Percentiles rank a stretch among this genome's conserved stretches.
These are phyloP conservation scores for Marasmius fiardii DNA, from an alignment of 1,284 basidiomycete species.

Conservation along the genomic window DNA sequence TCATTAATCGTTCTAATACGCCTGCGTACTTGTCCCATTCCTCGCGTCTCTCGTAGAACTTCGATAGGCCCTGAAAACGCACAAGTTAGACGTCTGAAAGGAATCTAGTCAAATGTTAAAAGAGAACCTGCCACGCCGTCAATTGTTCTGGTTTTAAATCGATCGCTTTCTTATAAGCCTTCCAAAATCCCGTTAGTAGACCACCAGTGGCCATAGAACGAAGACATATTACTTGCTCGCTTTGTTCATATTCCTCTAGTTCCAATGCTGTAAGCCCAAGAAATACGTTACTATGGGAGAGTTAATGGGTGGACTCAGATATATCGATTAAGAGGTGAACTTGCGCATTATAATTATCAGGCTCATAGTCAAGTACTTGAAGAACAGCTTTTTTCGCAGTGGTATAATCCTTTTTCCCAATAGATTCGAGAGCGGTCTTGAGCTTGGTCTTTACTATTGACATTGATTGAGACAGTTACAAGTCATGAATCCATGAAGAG, in stretches of 20 bases:
- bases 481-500: too few relatives aligned
- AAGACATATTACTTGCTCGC: constrained; percentile 72
- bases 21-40: constrained; percentile 62
- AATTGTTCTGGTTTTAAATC: constrained; percentile 59
- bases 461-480: constrained; percentile 2
- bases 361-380: constrained; percentile 68
- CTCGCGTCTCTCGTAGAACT: constrained; percentile 64
- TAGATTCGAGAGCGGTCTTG: constrained; percentile 76
- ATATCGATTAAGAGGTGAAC: constrained; percentile 22
- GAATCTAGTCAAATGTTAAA: not conserved
- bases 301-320: constrained; percentile 1
- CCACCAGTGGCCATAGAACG: not conserved
- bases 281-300: constrained; percentile 67
- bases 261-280: constrained; percentile 76
- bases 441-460: constrained; percentile 67
- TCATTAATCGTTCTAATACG: constrained; percentile 49
- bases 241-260: constrained; percentile 63
- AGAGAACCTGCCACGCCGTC: constrained; percentile 74
- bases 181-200: constrained; percentile 10
- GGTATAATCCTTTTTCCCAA: constrained; percentile 74
- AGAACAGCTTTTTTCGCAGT: constrained; percentile 66
- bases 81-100: not conserved
- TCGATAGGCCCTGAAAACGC: constrained; percentile 58
- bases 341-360: constrained; percentile 80
- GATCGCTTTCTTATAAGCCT: constrained; percentile 79